phyloP scores from a whole-genome alignment of 2,329 filamentous ascomycete genomes.

The Calonectria naviculata region DNA sequence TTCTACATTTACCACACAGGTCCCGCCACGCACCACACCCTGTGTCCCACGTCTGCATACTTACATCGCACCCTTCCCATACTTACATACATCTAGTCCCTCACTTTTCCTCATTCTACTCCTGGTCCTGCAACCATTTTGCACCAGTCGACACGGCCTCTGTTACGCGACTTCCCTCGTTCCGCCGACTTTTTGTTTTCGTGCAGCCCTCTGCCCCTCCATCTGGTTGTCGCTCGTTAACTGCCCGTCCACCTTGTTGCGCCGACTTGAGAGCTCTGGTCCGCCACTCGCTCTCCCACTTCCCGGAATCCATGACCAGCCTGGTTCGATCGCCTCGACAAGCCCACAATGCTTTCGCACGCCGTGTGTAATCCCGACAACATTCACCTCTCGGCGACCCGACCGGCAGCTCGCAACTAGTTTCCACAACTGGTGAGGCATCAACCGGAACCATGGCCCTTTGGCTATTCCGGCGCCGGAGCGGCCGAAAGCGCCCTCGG shows the following conservation, averaged over 20 bases:
- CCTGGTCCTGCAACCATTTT: constrained; percentile 21
- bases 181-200: constrained; percentile 21
- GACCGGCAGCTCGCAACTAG: constrained; percentile 36
- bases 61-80: constrained; percentile 34
- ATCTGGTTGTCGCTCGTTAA: constrained; percentile 21
- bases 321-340: constrained; percentile 37
- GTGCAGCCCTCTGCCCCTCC: constrained; percentile 28
- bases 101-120: constrained; percentile 16
- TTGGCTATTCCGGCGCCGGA: constrained; percentile 85
- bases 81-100: constrained; percentile 35
- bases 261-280: constrained; percentile 34
- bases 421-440: constrained; percentile 32
- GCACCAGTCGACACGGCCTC: constrained; percentile 26
- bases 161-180: constrained; percentile 20
- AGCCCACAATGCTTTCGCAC: constrained; percentile 44
- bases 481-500: constrained; percentile 70
- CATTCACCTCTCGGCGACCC: constrained; percentile 36
- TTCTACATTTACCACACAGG: constrained; percentile 42
- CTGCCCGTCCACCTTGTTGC: constrained; percentile 22
- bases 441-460: constrained; percentile 70
- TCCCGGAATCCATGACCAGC: constrained; percentile 37
- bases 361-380: constrained; percentile 38
- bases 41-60: constrained; percentile 34
- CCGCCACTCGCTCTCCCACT: constrained; percentile 31
- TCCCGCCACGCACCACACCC: constrained; percentile 40